Conservation (phyloP, 257 asterid genomes). For the Ballota nigra region DNA sequence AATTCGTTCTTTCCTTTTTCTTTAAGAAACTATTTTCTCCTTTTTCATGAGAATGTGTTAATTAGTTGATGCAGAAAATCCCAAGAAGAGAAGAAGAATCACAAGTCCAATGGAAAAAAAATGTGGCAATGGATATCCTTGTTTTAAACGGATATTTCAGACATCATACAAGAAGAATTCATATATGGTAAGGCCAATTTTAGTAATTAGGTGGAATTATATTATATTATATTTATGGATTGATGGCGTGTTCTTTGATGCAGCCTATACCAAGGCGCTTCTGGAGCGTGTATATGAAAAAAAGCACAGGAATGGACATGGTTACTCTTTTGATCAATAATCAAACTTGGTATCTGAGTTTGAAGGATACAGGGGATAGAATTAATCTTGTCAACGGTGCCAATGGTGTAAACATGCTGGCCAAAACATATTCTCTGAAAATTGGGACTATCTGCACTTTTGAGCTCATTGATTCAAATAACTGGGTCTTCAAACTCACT, state of each 20-base stretch:
- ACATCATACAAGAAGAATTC: background rate
- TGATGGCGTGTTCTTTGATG: background rate
- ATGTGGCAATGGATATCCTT: background rate
- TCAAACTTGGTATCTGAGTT: conserved; percentile 16
- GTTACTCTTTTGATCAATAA: conserved; percentile 17
- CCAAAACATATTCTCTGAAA: conserved; percentile 16
- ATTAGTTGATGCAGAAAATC: conserved; percentile 14
- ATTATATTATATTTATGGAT: background rate
- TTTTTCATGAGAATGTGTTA: background rate
- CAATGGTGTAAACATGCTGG: background rate
- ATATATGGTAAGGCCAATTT: conserved; percentile 8
- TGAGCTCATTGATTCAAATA: conserved; percentile 10
- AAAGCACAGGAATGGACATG: background rate
- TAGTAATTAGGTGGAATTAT: background rate
- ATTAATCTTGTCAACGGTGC: background rate
- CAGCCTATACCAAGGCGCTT: conserved; percentile 22
- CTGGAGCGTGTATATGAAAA: background rate
- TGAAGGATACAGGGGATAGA: background rate
- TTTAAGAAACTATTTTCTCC: background rate
- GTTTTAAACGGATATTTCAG: background rate
- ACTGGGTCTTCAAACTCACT: conserved; percentile 18
- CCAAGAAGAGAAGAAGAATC: background rate
- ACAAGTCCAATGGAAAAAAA: background rate
- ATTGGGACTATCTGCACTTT: conserved; percentile 24
- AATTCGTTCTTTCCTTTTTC: background rate